Evolutionary conservation across 2,329 filamentous ascomycete genomes (phyloP), one percentile per base, ranked within the genome.

Genomic region (Intubia oerlemansii): DNA sequence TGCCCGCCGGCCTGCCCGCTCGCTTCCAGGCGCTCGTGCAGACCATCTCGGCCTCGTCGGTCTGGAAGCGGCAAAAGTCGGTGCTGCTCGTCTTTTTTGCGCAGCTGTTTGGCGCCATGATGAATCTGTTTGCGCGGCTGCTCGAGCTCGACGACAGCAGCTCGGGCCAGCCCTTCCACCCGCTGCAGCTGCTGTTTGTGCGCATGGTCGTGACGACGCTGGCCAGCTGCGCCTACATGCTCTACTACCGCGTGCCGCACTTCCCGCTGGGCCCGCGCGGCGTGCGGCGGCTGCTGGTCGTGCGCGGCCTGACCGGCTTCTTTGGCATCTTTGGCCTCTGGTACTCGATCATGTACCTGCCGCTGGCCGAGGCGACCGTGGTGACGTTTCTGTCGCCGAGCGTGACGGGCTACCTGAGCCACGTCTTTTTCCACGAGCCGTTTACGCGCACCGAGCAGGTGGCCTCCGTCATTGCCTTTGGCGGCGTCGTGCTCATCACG

Each of bases 311-410:
- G 5, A 25, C 31, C 2, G 39, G 39, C n/a, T 42, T 42, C 29
- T 76, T 80, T 44, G 80, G 79, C 9, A 73, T 90, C 4, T 84
- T 73, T 45, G 76, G 76, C 20, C 65, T 88, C 51, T 90, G 56
- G 58, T 60, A 52, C 37, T 59, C 54, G 9, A 61, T 61, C 32
- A 63, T 78, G 43, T 90, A 90, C 41, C 63, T 92, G 4, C 78
- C 80, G 1, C 60, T 92, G 3, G 76, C 80, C 11, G 82, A 92
- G 45, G 81, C 82, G 3, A 88, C 79, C 0, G 82, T 92, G 19
- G 74, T 93, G 30, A 88, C 80, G 7, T 93, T 92, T 44, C 59
- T 92, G 5, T 67, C 76, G 0, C 84, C 84, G 0, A 74, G 73
- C 10, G 58, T 90, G 5, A 66, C 79, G 13, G 80, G 78, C 32